phyloP scores from a whole-genome alignment of 2,329 filamentous ascomycete genomes.

The Xylaria multiplex region DNA sequence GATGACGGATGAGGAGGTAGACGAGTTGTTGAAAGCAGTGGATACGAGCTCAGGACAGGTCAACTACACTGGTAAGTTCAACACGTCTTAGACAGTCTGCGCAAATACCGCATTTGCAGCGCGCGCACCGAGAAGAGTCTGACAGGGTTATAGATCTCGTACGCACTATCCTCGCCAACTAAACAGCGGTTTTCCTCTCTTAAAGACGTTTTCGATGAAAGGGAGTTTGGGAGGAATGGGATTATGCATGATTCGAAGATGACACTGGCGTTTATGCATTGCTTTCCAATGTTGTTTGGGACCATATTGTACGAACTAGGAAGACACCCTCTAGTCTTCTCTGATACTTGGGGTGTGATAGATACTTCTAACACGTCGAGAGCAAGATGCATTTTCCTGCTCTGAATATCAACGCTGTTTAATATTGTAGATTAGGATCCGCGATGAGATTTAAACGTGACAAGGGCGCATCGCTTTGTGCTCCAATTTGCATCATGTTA shows the following conservation, averaged over 20 bases:
- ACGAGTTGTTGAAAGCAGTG: slow-evolving; percentile 97
- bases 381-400: slow-evolving; percentile 14
- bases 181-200: slow-evolving; percentile 44
- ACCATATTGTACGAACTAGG: slow-evolving; percentile 38
- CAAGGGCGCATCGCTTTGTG: not conserved
- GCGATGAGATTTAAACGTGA: not conserved
- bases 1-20: slow-evolving; percentile 98
- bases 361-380: slow-evolving; percentile 25
- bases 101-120: not conserved
- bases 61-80: slow-evolving; percentile 86
- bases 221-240: slow-evolving; percentile 44
- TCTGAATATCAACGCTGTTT: slow-evolving; percentile 6
- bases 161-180: slow-evolving; percentile 87
- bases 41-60: slow-evolving; percentile 96
- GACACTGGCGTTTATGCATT: slow-evolving; percentile 47
- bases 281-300: slow-evolving; percentile 38
- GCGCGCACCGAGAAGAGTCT: slow-evolving; percentile 15
- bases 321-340: slow-evolving; percentile 36
- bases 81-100: not conserved
- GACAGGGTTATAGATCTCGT: slow-evolving; percentile 71
- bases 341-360: slow-evolving; percentile 33
- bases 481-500: not conserved
- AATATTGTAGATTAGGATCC: not conserved
- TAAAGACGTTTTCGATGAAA: slow-evolving; percentile 35
- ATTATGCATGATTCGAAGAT: slow-evolving; percentile 43